These are phyloP conservation scores for Sphaerulina vaccinii DNA, from an alignment of 2,329 filamentous ascomycete species.

Conservation along the genomic window DNA sequence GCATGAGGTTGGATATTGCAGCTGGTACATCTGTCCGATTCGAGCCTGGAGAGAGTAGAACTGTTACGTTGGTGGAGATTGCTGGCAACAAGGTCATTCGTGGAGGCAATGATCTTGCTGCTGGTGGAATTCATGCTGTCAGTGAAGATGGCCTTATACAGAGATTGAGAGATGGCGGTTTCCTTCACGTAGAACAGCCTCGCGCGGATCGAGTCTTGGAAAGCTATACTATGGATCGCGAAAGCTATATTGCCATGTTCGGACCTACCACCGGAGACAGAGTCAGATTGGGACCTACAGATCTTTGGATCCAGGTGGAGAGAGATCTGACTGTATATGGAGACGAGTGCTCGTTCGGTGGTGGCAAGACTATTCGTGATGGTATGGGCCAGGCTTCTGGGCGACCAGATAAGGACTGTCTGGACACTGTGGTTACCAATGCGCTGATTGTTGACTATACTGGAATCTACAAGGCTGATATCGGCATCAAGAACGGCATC, in stretches of 20 bases:
- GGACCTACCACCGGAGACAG: conserved; percentile 85
- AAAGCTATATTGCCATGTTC: conserved; percentile 84
- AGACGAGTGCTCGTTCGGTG: conserved; percentile 93
- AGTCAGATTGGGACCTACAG: conserved; percentile 77
- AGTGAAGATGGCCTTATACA: conserved; percentile 63
- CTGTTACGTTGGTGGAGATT: conserved; percentile 86
- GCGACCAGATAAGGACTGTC: conserved; percentile 64
- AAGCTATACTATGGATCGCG: conserved; percentile 69
- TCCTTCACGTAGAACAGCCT: conserved; percentile 72
- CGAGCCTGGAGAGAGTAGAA: conserved; percentile 89
- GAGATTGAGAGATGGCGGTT: conserved; percentile 69
- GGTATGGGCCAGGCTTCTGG: conserved; percentile 94
- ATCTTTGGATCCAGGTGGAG: conserved; percentile 89
- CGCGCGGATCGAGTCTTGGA: conserved; percentile 55
- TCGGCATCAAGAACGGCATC: conserved; percentile 82
- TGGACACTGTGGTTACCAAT: conserved; percentile 87
- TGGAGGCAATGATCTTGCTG: conserved; percentile 79
- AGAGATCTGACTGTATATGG: conserved; percentile 81
- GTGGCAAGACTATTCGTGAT: conserved; percentile 88
- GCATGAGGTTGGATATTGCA: conserved; percentile 82
- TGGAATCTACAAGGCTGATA: conserved; percentile 95
- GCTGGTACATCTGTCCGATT: conserved; percentile 91
- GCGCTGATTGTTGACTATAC: conserved; percentile 87
- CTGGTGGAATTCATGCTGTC: conserved; percentile 63
- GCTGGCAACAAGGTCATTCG: conserved; percentile 75